Conservation (phyloP, 2,329 filamentous ascomycete genomes). For the Penicillium sp. region DNA sequence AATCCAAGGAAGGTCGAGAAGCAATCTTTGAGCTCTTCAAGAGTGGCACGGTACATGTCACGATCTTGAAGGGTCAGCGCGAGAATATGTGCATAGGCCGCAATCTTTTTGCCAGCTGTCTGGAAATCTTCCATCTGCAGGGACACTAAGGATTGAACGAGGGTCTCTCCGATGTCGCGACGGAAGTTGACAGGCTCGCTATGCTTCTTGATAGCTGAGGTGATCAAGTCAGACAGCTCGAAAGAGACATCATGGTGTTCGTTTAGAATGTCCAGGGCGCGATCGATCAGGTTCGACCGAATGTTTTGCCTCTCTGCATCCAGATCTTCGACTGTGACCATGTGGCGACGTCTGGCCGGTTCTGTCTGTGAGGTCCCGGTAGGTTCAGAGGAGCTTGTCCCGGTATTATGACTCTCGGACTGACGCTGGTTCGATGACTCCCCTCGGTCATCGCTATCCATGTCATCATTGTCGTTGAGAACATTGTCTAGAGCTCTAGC, state of each 20-base stretch:
- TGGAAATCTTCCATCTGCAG: conserved; percentile 57
- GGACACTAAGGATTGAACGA: conserved; percentile 78
- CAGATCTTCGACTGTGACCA: conserved; percentile 69
- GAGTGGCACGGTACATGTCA: conserved; percentile 72
- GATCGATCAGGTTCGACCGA: conserved; percentile 76
- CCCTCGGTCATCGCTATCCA: conserved; percentile 23
- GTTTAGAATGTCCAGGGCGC: conserved; percentile 84
- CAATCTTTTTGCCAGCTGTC: conserved; percentile 65
- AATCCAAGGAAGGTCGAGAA: conserved; percentile 75
- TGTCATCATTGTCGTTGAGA: conserved; percentile 32
- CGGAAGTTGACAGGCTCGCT: conserved; percentile 58
- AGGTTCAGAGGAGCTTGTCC: conserved; percentile 20
- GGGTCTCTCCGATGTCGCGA: conserved; percentile 74
- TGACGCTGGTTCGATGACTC: conserved; percentile 23
- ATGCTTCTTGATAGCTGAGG: conserved; percentile 63
- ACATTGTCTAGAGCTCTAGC: conserved; percentile 45
- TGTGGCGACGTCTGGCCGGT: conserved; percentile 28
- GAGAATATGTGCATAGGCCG: conserved; percentile 87
- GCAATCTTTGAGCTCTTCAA: conserved; percentile 72
- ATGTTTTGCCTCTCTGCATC: conserved; percentile 72
- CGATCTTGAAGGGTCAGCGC: conserved; percentile 82
- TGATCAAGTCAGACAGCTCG: conserved; percentile 83
- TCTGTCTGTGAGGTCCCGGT: conserved; percentile 17
- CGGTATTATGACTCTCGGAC: conserved; percentile 12
- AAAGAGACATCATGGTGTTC: conserved; percentile 85